phyloP scores from a whole-genome alignment of 2,329 filamentous ascomycete species.

The Paraphoma chrysanthemicola region DNA sequence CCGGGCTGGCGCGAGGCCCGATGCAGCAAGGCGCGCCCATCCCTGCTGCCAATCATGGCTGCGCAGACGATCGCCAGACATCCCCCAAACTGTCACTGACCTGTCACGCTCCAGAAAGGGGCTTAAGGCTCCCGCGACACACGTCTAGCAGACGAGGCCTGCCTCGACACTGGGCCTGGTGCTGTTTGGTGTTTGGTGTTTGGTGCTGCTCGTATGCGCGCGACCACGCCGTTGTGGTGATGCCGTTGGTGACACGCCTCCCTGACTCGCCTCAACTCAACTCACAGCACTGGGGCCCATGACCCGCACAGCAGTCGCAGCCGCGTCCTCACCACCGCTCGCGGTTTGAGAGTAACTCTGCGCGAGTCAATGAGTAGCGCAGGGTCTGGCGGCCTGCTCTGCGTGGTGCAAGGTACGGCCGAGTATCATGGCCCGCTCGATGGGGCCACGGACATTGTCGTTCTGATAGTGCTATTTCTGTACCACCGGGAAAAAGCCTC shows the following conservation, averaged over 20 bases:
- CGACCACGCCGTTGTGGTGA: not conserved
- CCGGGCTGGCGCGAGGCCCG: slow-evolving; percentile 26
- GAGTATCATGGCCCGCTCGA: slow-evolving; percentile 30
- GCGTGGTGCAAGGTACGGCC: slow-evolving; percentile 19
- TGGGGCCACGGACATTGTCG: slow-evolving; percentile 5
- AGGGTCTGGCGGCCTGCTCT: slow-evolving; percentile 18
- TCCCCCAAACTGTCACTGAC: slow-evolving; percentile 30
- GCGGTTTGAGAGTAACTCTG: slow-evolving; percentile 28
- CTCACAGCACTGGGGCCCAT: too few species aligned
- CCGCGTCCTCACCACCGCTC: slow-evolving; percentile 12
- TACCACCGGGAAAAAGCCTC: slow-evolving; percentile 32
- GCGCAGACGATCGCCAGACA: slow-evolving; percentile 27
- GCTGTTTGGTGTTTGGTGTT: too few species aligned
- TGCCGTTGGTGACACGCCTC: not conserved
- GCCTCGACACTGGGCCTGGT: too few species aligned
- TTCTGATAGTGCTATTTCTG: slow-evolving; percentile 29
- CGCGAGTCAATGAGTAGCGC: slow-evolving; percentile 20
- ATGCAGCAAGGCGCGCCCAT: slow-evolving; percentile 27
- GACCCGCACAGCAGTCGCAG: not conserved
- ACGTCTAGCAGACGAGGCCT: not conserved
- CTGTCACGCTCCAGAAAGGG: slow-evolving; percentile 3
- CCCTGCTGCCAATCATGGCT: slow-evolving; percentile 41
- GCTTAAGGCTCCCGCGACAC: not conserved
- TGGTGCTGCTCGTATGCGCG: not conserved
- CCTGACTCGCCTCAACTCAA: not conserved